phyloP scores from a whole-genome alignment of 108 stramenopile species.

The Cyclotella sp. region DNA sequence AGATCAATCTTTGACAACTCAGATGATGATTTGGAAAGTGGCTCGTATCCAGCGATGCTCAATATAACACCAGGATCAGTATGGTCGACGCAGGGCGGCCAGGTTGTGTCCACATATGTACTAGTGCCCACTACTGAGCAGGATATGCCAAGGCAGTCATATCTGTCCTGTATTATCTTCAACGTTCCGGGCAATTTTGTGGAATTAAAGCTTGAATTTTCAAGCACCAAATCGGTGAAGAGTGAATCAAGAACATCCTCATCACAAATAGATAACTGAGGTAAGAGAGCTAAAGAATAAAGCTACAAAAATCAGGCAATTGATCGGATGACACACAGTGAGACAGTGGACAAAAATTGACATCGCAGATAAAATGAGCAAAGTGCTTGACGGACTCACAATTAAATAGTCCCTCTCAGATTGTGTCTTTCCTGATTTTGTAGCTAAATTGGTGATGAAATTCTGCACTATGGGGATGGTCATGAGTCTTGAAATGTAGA shows the following conservation, averaged over 20 bases:
- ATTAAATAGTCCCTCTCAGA: conserved; percentile 30
- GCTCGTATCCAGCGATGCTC: conserved; percentile 35
- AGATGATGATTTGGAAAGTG: conserved; percentile 27
- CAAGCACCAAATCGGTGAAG: conserved; percentile 25
- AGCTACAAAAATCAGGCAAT: neutral
- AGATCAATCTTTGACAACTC: conserved; percentile 47
- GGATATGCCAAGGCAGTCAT: conserved; percentile 45
- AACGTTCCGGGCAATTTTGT: conserved; percentile 19
- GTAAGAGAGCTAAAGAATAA: conserved; percentile 47
- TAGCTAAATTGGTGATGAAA: conserved; percentile 53
- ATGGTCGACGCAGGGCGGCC: neutral
- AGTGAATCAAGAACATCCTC: conserved; percentile 28
- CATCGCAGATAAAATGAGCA: neutral
- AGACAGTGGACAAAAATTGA: neutral
- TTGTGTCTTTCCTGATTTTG: conserved; percentile 21
- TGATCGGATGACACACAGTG: too few species aligned
- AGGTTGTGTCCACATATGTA: neutral
- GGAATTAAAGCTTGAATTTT: conserved; percentile 1
- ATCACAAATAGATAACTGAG: conserved; percentile 48
- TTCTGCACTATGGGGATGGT: conserved; percentile 63
- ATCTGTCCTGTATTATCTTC: conserved; percentile 32
- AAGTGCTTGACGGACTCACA: conserved; percentile 1
- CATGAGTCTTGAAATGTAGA: conserved; percentile 59
- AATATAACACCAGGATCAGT: conserved; percentile 14
- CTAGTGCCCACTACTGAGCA: conserved; percentile 33